Percentiles rank a stretch among this genome's conserved stretches.
Evolutionary conservation across 2,329 filamentous ascomycete genomes (phyloP).

Genomic region (Thermochaetoides dissita): DNA sequence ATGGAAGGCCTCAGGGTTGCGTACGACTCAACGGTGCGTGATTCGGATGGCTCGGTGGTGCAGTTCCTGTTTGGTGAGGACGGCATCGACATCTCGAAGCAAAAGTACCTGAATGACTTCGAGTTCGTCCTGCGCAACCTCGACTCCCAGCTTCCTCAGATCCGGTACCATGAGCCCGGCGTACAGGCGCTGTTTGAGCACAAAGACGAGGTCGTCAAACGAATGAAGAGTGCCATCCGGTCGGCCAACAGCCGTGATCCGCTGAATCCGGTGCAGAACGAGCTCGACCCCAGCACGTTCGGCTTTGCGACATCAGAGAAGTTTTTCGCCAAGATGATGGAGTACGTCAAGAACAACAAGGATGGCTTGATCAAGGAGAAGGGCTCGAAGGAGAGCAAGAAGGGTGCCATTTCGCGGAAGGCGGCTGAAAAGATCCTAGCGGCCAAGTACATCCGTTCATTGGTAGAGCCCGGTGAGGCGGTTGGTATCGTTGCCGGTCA

Average conservation of each 20-base stretch:
- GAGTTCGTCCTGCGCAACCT: conserved; percentile 81
- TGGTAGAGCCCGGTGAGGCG: conserved; percentile 89
- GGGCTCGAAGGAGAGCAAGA: conserved; percentile 25
- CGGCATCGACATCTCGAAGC: conserved; percentile 84
- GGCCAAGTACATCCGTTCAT: conserved; percentile 81
- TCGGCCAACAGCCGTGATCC: conserved; percentile 45
- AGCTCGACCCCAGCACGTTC: conserved; percentile 62
- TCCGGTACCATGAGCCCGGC: conserved; percentile 47
- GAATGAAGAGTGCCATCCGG: conserved; percentile 72
- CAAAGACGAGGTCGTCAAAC: conserved; percentile 51
- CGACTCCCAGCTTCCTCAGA: conserved; percentile 61
- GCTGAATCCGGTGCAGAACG: conserved; percentile 61
- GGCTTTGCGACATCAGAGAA: conserved; percentile 81
- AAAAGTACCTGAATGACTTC: conserved; percentile 82
- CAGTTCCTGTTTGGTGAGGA: conserved; percentile 97
- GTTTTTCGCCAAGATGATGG: conserved; percentile 58
- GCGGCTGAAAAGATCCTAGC: conserved; percentile 74
- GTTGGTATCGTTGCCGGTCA: conserved; percentile 95
- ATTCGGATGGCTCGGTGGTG: conserved; percentile 82
- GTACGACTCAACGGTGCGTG: conserved; percentile 87
- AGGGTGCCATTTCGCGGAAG: conserved; percentile 43
- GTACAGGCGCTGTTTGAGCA: conserved; percentile 34
- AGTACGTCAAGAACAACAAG: conserved; percentile 67
- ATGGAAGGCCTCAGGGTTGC: conserved; percentile 90
- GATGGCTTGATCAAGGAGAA: conserved; percentile 43